Base-by-base conservation (phyloP, 2,329 filamentous ascomycete genomes). In the Aspergillus amoenus region DNA sequence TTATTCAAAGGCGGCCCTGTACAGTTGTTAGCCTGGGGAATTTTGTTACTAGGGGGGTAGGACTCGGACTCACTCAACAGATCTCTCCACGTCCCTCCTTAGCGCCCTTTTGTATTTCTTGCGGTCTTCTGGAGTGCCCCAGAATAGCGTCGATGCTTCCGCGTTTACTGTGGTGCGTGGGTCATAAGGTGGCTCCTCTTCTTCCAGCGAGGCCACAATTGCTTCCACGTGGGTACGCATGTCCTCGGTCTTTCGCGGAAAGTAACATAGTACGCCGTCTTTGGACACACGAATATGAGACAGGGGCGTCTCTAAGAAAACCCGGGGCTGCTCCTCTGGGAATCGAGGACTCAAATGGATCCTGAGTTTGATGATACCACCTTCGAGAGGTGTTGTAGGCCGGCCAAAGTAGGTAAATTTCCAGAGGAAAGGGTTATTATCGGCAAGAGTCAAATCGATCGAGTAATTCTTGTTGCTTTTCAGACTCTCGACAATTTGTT, bases 301-400 rank as follows among this genome's bases (percentile, higher is more conserved):
- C 17, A 97, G 83, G 4, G 84, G 82, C 0, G 91, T 93, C 67
- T 92, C 84, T 62, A 97, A 87, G 60, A 82, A 87, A 55, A 93
- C 88, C 34, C 93, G 87, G 22, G 93, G 94, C 66, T 96, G 91
- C 65, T 95, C 90, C 41, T 90, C 85, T 0, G 94, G 94, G 68
- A 97, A 97, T 5, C 86, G 84, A 5, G 91, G 88, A 66, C 91
- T 96, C 67, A 97, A 88, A 67, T 81, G 81, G 55, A 97, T 81
- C 66, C 82, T 88, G 72, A 97, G 88, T 59, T 85, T 85, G 78
- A 97, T 93, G 59, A 97, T 83, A 2, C 93, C 92, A 15, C 93
- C 93, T 66, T 97, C 93, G 2, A 97, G 84, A 64, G 96, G 92
- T 5, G 92, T 96, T 88, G 94, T 95, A 0, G 92, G 91, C 54